Evolutionary conservation across 176 grass and related monocot genomes (phyloP), one percentile per base, ranked within the genome.

Genomic region (Juncus effusus): DNA sequence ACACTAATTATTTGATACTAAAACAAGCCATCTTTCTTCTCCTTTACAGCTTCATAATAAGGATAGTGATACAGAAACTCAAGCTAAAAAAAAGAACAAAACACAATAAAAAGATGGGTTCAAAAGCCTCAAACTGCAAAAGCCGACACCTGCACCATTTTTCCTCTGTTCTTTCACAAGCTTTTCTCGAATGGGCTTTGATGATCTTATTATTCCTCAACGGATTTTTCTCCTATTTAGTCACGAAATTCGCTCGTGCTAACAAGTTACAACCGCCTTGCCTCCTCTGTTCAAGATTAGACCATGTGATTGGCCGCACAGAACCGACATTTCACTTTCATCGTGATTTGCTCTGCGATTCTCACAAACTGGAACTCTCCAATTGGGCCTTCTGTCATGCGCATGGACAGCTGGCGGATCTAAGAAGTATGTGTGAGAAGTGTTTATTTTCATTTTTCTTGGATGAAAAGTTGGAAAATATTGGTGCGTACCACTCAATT

Each of bases 261-360:
- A 91, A 82, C 75, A 92, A 89, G 16, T 75, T 97, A 62, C 78
- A 74, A 38, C 64, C 75, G 0, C 93, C 93, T 19, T 97, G 93
- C 14, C 68, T 87, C 36, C 52, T 89, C 40, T 97, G 88, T 80
- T 81, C 82, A 8, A 78, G 93, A 60, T 42, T 92, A 3, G 93
- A 92, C 70, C 75, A 80, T 74, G 74, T 89, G 16, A 45, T 92
- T 42, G 88, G 88, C 51, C 67, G 28, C 37, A 73, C 73, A 16
- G 55, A 58, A 5, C 60, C 52, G 6, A 72, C 69, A 5, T 90
- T 86, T 50, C 83, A 79, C 41, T 90, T 47, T 47, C 44, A 9
- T 47, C 51, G 40, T 5, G 64, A 84, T 5, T 75, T 97, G 14
- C 69, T 92, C 39, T 97, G 93, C 70, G 15, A 54, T 58, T 75